Evolutionary conservation across 495 filamentous ascomycete species (phyloP), one percentile per base, ranked within the genome.

Genomic region (Xylaria telfairii): DNA sequence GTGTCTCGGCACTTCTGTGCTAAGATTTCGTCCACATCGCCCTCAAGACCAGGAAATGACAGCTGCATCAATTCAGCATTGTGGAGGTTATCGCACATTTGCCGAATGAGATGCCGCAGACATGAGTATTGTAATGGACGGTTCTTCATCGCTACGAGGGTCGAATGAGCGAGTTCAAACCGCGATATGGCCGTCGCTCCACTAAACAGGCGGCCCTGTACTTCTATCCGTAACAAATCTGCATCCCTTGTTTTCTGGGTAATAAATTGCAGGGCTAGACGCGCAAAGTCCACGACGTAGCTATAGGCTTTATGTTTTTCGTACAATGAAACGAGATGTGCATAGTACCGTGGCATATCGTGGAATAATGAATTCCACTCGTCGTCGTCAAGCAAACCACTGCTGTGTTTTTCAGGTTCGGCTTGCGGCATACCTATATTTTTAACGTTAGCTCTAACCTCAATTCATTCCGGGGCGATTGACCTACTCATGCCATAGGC

Each of bases 261-360:
- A 28, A 79, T 75, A 68, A 91, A 90, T 74, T 95, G 89, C 53
- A 98, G 82, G 28, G 93, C 91, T 34, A 95, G 83, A 49, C 90
- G 87, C 42, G 95, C 90, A 79, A 98, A 97, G 70, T 96, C 93
- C 7, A 92, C 88, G 60, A 94, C 92, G 77, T 91, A 92, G 5
- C 92, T 91, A 74, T 91, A 92, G 5, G 88, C 88, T 61, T 90
- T 90, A 57, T 87, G 86, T 74, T 89, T 86, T 72, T 97, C 94
- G 77, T 92, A 98, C 9, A 99, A 85, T 28, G 87, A 85, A 19
- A 93, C 86, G 69, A 98, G 87, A 79, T 99, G 96, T 53, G 91
- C 87, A 77, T 95, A 97, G 79, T 97, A 98, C 65, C 89, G 87
- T 4, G 93, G 85, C 37, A 96, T 85, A 10, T 95, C 96, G 63